These are phyloP conservation scores for Aspergillus caelatus DNA, from an alignment of 2,329 filamentous ascomycete species.

Conservation along the genomic window DNA sequence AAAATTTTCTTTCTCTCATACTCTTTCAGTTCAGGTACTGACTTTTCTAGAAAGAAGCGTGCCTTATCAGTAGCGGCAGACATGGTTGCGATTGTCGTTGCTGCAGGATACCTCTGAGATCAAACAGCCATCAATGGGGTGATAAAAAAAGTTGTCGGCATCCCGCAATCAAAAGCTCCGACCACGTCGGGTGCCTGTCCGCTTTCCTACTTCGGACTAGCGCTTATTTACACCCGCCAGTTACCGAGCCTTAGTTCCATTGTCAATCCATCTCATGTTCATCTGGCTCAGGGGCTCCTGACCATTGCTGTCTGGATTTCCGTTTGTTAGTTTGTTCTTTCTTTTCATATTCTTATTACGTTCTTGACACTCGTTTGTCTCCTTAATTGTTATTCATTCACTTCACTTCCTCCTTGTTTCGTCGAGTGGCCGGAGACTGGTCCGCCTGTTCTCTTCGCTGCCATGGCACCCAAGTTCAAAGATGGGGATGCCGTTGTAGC, in stretches of 20 bases:
- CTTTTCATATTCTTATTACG: slow-evolving; percentile 30
- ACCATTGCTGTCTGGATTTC: slow-evolving; percentile 19
- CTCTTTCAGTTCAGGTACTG: slow-evolving; percentile 87
- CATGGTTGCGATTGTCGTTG: slow-evolving; percentile 55
- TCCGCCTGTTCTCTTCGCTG: slow-evolving; percentile 29
- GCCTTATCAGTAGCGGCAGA: slow-evolving; percentile 88
- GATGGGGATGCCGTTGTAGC: slow-evolving; percentile 65
- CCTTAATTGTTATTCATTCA: slow-evolving; percentile 22
- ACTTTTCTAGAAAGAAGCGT: slow-evolving; percentile 90
- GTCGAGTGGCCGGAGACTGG: slow-evolving; percentile 18
- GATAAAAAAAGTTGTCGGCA: slow-evolving; percentile 37
- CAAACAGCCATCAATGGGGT: slow-evolving; percentile 18
- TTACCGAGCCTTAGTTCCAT: slow-evolving; percentile 22
- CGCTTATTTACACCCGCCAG: slow-evolving; percentile 15
- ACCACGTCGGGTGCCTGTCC: slow-evolving; percentile 19
- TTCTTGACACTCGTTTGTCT: slow-evolving; percentile 28
- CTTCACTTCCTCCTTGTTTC: slow-evolving; percentile 13
- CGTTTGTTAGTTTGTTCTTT: slow-evolving; percentile 22
- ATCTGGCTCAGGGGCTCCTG: slow-evolving; percentile 32
- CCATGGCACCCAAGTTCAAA: slow-evolving; percentile 64
- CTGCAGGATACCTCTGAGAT: not conserved
- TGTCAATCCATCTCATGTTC: slow-evolving; percentile 27
- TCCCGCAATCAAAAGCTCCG: slow-evolving; percentile 31
- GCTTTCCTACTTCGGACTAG: slow-evolving; percentile 23
- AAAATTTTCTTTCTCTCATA: slow-evolving; percentile 93